These are phyloP conservation scores for Kwoniella bestiolae DNA, from an alignment of 768 basidiomycete species.

Conservation along the genomic window DNA sequence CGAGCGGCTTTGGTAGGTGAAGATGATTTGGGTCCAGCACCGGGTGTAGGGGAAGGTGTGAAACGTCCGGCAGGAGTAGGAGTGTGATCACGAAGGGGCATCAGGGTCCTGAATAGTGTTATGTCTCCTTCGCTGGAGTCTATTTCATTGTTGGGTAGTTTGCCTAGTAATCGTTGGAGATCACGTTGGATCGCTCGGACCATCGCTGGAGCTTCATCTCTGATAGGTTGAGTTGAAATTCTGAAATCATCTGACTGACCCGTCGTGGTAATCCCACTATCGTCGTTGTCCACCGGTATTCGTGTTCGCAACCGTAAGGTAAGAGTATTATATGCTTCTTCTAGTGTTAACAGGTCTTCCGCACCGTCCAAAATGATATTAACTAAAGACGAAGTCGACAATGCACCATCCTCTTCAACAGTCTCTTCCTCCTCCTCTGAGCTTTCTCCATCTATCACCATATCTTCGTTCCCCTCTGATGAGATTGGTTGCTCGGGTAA, in stretches of 20 bases:
- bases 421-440: slow-evolving; percentile 39
- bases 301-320: slow-evolving; percentile 31
- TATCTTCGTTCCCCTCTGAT: slow-evolving; percentile 9
- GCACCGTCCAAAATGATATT: slow-evolving; percentile 50
- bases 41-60: slow-evolving; percentile 39
- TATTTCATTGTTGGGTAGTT: slow-evolving; percentile 31
- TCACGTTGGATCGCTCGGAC: slow-evolving; percentile 51
- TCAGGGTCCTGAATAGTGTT: slow-evolving; percentile 33
- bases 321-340: slow-evolving; percentile 55
- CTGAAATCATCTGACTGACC: slow-evolving; percentile 16
- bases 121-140: slow-evolving; percentile 21
- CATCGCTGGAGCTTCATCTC: slow-evolving; percentile 46
- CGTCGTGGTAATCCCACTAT: slow-evolving; percentile 1
- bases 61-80: slow-evolving; percentile 26
- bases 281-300: slow-evolving; percentile 2
- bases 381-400: slow-evolving; percentile 43
- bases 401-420: slow-evolving; percentile 36
- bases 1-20: slow-evolving; percentile 29
- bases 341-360: slow-evolving; percentile 54
- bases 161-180: slow-evolving; percentile 42
- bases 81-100: slow-evolving; percentile 31
- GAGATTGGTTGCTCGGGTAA: neutral
- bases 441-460: slow-evolving; percentile 18
- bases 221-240: slow-evolving; percentile 36
- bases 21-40: slow-evolving; percentile 9